Evolutionary conservation across 257 asterid genomes (phyloP), one percentile per base, ranked within the genome.

Genomic region (Petunia secreta): DNA sequence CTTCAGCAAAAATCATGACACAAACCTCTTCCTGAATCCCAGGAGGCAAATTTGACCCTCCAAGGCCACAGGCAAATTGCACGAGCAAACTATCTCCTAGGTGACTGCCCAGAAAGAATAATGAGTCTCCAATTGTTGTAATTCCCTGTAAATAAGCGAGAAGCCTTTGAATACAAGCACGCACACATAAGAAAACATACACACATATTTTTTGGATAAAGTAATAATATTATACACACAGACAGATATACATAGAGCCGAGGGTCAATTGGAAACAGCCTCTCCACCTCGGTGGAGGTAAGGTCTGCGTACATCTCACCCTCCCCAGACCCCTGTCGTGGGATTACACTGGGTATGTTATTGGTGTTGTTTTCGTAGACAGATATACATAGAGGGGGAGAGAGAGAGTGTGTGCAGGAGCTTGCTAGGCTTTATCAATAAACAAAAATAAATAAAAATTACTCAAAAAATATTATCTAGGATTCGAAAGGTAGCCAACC

Each of bases 1-100:
- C 68, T 79, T 52, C 43, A 58, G 40, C n/a, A 65, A 77, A 76
- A 65, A 81, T 77, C 62, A 82, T 77, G 85, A 75, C 16, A 68
- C 84, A 77, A 77, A 95, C 99, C 98, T 95, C 99, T 82, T 95
- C 99, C 84, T 91, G 92, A 81, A 83, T 77, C 75, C 96, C 99
- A 88, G 91, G 87, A 84, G 88, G 85, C 81, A 85, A 85, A 71
- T 85, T 59, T 13, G 91, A 81, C 73, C 88, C 89, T 84, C 92
- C 98, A 64, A 84, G 91, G 80, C 96, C 97, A 85, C 90, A 89
- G 71, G 88, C 89, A 85, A 91, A 93, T 79, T 95, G 99, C 83
- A 95, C 99, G 36, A 95, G 99, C 83, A 95, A 85, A 84, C 99
- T 93, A 86, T 95, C 99, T 76, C 99, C 99, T 87, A 95, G 84